These are phyloP conservation scores for Epichloe aotearoae DNA, from an alignment of 2,329 filamentous ascomycete species.

Conservation along the genomic window DNA sequence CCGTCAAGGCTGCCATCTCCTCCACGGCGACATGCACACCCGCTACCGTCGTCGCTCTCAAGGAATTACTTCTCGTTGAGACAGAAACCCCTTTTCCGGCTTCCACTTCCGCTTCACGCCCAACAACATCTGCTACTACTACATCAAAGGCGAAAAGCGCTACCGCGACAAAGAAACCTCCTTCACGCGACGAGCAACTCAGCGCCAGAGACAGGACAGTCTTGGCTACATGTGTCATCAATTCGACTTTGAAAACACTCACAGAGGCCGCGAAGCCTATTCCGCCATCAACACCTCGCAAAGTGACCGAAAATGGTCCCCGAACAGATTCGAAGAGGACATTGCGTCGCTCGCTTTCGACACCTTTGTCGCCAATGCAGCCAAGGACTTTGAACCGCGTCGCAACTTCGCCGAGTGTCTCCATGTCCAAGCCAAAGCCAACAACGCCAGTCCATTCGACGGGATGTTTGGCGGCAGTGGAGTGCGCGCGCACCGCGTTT, in stretches of 20 bases:
- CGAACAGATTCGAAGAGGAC: conserved; percentile 25
- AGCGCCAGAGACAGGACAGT: conserved; percentile 43
- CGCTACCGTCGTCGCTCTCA: conserved; percentile 32
- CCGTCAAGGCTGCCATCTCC: conserved; percentile 40
- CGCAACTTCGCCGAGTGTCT: conserved; percentile 35
- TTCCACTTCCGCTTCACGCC: conserved; percentile 14
- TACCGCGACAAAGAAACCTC: conserved; percentile 7
- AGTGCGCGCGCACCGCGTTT: conserved; percentile 59
- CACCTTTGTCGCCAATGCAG: conserved; percentile 48
- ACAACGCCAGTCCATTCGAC: conserved; percentile 20
- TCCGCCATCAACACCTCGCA: conserved; percentile 18
- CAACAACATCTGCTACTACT: conserved; percentile 14
- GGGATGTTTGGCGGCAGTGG: conserved; percentile 44
- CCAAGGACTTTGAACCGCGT: conserved; percentile 48
- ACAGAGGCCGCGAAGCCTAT: conserved; percentile 48
- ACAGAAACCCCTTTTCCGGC: conserved; percentile 14
- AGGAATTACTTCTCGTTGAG: conserved; percentile 30
- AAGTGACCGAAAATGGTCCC: conserved; percentile 19
- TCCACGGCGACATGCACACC: conserved; percentile 41
- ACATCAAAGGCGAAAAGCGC: conserved; percentile 13
- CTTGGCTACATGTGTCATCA: conserved; percentile 62
- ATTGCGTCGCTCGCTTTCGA: conserved; percentile 41
- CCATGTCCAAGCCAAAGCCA: conserved; percentile 20
- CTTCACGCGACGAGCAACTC: conserved; percentile 16
- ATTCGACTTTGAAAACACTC: conserved; percentile 54